phyloP scores from a whole-genome alignment of 345 rosid species.

The Ceriops decandra region DNA sequence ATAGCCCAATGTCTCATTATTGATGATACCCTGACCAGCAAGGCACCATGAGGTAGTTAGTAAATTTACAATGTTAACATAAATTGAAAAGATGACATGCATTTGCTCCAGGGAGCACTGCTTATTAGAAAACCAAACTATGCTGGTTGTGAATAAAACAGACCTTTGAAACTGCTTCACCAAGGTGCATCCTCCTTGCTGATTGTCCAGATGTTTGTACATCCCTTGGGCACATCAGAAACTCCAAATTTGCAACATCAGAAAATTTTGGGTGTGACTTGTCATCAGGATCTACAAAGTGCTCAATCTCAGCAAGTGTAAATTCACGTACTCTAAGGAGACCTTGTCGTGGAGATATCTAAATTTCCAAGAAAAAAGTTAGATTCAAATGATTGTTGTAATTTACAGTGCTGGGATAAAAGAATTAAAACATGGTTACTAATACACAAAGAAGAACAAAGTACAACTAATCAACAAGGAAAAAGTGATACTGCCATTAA shows the following conservation, averaged over 20 bases:
- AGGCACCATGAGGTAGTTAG: slow-evolving; percentile 6
- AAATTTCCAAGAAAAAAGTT: neutral
- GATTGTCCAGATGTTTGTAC: slow-evolving; percentile 73
- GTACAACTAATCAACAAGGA: neutral
- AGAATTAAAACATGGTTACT: neutral
- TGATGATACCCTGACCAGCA: slow-evolving; percentile 60
- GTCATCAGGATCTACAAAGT: slow-evolving; percentile 93
- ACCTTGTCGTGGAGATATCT: slow-evolving; percentile 99
- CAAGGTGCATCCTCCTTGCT: slow-evolving; percentile 49
- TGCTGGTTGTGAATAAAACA: slow-evolving; percentile 16
- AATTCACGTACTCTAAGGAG: slow-evolving; percentile 92
- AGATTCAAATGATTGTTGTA: neutral
- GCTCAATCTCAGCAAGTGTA: slow-evolving; percentile 94
- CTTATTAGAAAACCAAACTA: slow-evolving; percentile 21
- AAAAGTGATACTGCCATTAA: too few species aligned
- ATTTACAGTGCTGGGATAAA: neutral
- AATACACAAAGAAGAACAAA: neutral
- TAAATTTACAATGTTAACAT: neutral
- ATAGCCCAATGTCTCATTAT: slow-evolving; percentile 79
- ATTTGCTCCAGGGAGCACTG: slow-evolving; percentile 33
- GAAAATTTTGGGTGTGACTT: slow-evolving; percentile 79
- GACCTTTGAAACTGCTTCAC: slow-evolving; percentile 69
- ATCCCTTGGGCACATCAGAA: slow-evolving; percentile 79
- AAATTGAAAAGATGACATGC: neutral
- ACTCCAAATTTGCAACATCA: slow-evolving; percentile 63